Percentiles rank a stretch among this genome's conserved stretches.
phyloP scores from a whole-genome alignment of 495 filamentous ascomycete species.

The Tricharina praecox region DNA sequence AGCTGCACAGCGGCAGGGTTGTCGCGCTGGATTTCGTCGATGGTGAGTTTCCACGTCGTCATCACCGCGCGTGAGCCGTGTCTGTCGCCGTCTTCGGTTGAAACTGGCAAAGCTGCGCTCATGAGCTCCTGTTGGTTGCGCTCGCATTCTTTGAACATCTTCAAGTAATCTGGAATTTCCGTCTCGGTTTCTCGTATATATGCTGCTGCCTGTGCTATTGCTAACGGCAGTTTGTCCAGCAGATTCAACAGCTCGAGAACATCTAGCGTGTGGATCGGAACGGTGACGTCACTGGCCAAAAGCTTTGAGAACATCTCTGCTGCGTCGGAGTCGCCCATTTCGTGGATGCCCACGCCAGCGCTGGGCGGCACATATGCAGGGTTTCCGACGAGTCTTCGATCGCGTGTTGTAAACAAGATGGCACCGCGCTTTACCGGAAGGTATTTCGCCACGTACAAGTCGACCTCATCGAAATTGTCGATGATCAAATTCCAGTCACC shows the following conservation, averaged over 20 bases:
- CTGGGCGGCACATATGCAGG: background rate
- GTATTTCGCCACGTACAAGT: background rate
- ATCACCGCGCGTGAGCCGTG: conserved; percentile 6
- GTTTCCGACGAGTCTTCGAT: conserved; percentile 1
- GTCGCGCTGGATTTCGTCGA: conserved; percentile 7
- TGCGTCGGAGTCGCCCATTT: background rate
- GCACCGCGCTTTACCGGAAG: conserved; percentile 11
- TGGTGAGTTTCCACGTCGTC: conserved; percentile 9
- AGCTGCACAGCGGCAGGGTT: conserved; percentile 5
- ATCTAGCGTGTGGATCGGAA: background rate
- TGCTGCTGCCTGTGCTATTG: conserved; percentile 24
- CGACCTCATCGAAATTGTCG: conserved; percentile 13
- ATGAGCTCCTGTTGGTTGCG: background rate
- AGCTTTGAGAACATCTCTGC: background rate
- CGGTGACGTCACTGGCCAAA: too few relatives aligned
- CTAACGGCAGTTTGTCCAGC: conserved; percentile 23
- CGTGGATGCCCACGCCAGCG: background rate
- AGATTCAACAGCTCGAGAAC: conserved; percentile 15
- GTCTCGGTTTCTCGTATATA: conserved; percentile 23
- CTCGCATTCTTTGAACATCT: conserved; percentile 2
- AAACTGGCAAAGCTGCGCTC: background rate
- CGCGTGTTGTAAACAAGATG: conserved; percentile 10
- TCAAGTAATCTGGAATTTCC: conserved; percentile 1
- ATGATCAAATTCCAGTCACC: conserved; percentile 29
- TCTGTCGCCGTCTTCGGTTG: background rate